Evolutionary conservation across 768 basidiomycete species (phyloP).

Genomic region (Kwoniella europaea): DNA sequence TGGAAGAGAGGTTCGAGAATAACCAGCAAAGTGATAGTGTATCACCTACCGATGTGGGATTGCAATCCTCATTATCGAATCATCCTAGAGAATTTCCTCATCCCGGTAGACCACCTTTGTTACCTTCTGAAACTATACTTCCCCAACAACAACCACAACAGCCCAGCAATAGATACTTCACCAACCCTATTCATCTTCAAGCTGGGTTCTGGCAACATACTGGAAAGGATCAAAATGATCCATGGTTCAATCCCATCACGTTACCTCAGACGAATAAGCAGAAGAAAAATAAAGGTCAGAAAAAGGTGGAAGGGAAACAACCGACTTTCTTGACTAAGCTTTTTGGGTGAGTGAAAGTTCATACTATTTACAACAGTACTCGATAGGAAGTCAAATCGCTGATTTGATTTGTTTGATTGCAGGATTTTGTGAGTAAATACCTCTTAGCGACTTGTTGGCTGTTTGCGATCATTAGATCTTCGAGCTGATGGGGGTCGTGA

Average conservation of each 20-base stretch:
- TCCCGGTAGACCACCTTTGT: not conserved
- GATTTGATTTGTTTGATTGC: not conserved
- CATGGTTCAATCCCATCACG: constrained; percentile 36
- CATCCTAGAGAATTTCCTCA: constrained; percentile 13
- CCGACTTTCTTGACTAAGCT: constrained; percentile 97
- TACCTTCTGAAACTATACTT: not conserved
- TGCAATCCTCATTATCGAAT: not conserved
- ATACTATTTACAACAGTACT: not conserved
- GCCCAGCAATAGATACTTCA: not conserved
- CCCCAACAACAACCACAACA: not conserved
- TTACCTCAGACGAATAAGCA: not conserved
- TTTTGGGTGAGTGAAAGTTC: constrained; percentile 72
- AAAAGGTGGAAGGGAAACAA: constrained; percentile 78
- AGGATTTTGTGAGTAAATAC: constrained; percentile 39
- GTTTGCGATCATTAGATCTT: not conserved
- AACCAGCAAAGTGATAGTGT: not conserved
- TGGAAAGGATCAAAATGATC: constrained; percentile 26
- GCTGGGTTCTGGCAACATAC: constrained; percentile 6
- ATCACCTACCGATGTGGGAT: not conserved
- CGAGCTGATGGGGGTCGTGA: too few relatives aligned
- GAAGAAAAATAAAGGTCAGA: constrained; percentile 20
- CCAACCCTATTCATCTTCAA: not conserved
- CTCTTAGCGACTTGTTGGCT: constrained; percentile 24
- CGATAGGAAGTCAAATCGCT: too few relatives aligned
- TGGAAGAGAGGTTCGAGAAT: constrained; percentile 3